Evolutionary conservation across 768 basidiomycete species (phyloP).

Genomic region (Serendipita sp.): DNA sequence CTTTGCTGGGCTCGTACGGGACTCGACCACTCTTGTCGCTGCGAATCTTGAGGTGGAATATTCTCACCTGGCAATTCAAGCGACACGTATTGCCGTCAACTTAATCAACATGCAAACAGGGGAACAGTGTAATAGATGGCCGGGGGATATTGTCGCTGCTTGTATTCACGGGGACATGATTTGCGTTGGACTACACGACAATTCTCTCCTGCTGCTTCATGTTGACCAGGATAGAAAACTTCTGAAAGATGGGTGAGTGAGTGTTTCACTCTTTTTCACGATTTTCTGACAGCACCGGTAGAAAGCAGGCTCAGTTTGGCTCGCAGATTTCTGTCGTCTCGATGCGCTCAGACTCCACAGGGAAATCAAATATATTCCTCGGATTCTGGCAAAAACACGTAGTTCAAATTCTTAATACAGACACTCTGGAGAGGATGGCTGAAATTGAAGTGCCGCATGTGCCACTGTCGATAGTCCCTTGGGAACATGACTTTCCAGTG

Average conservation of each 20-base stretch:
- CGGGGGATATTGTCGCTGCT: slow-evolving; percentile 45
- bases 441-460: slow-evolving; percentile 25
- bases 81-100: slow-evolving; percentile 40
- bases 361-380: slow-evolving; percentile 36
- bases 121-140: slow-evolving; percentile 11
- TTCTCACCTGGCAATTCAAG: slow-evolving; percentile 52
- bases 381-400: slow-evolving; percentile 60
- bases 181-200: slow-evolving; percentile 39
- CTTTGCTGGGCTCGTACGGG: slow-evolving; percentile 29
- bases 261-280: no score
- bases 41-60: slow-evolving; percentile 32
- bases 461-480: slow-evolving; percentile 31
- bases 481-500: slow-evolving; percentile 36
- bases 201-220: slow-evolving; percentile 35
- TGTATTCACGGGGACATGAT: slow-evolving; percentile 54
- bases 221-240: slow-evolving; percentile 21
- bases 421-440: slow-evolving; percentile 13
- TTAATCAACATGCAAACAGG: slow-evolving; percentile 33
- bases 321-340: slow-evolving; percentile 57
- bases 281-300: background rate
- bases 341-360: slow-evolving; percentile 37
- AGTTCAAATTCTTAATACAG: slow-evolving; percentile 38
- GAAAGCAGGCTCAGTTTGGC: background rate
- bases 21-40: slow-evolving; percentile 45
- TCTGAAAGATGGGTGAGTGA: slow-evolving; percentile 17